Evolutionary conservation across 805 yeast species (phyloP).

Genomic region (Metschnikowia continentalis): DNA sequence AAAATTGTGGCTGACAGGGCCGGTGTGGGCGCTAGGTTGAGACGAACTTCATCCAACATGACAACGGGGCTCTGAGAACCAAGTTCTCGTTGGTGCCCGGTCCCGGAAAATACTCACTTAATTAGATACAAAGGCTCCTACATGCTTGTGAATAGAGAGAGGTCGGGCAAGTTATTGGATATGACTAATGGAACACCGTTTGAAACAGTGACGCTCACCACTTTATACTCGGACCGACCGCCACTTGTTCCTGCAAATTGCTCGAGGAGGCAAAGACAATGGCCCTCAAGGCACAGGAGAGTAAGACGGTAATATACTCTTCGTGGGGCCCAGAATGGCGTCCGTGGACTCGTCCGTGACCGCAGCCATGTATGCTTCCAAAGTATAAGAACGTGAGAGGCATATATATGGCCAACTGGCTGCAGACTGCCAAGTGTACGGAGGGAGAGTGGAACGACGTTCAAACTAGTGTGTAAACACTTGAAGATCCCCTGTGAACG

Average conservation of each 20-base stretch:
- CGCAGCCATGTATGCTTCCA: constrained; percentile 62
- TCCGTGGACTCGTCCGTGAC: constrained; percentile 93
- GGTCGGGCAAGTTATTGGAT: constrained; percentile 85
- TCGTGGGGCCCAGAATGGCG: constrained; percentile 99
- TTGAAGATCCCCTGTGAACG: constrained; percentile 67
- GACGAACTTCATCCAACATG: constrained; percentile 81
- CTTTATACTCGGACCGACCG: constrained; percentile 83
- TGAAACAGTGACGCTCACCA: constrained; percentile 92
- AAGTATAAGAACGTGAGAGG: constrained; percentile 65
- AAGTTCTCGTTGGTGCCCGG: constrained; percentile 93
- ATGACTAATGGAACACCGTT: constrained; percentile 89
- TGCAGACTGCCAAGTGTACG: constrained; percentile 60
- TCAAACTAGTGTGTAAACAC: constrained; percentile 52
- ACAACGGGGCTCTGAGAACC: constrained; percentile 85
- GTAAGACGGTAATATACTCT: constrained; percentile 89
- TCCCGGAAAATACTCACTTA: constrained; percentile 91
- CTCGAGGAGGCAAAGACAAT: constrained; percentile 78
- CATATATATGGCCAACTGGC: constrained; percentile 93
- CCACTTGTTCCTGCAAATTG: constrained; percentile 59
- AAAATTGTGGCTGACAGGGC: no score
- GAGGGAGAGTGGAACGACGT: constrained; percentile 91
- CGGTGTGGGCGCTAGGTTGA: no score
- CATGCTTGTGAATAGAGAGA: constrained; percentile 82
- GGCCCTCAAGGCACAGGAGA: constrained; percentile 81
- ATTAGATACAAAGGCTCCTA: constrained; percentile 81